A percentile compares a stretch with the other conserved stretches of the same genome.
phyloP scores from a whole-genome alignment of 306 rosid species.

The Citrullus amarus region DNA sequence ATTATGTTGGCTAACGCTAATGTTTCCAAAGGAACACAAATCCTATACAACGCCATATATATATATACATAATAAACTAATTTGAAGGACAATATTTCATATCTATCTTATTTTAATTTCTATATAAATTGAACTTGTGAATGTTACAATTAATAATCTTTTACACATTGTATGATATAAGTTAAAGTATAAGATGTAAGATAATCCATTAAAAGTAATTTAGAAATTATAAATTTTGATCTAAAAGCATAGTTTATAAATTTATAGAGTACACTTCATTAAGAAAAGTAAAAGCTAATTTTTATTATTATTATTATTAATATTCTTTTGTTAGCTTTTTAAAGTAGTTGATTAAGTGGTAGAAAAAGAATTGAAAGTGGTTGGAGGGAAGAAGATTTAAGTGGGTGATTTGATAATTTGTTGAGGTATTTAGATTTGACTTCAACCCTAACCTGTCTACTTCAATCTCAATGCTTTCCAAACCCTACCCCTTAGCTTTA shows the following conservation, averaged over 20 bases:
- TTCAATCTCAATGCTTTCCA: background rate
- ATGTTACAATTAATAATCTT: no score
- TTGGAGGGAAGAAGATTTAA: background rate
- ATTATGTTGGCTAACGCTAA: background rate
- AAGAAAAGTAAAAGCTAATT: background rate
- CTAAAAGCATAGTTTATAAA: background rate
- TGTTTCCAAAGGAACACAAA: background rate
- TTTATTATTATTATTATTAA: no score
- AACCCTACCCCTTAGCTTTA: no score
- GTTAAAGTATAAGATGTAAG: no score
- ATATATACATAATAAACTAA: no score
- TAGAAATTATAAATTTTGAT: no score
- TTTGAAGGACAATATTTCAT: no score
- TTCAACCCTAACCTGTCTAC: background rate
- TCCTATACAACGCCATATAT: no score
- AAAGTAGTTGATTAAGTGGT: slow-evolving; percentile 1
- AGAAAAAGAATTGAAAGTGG: background rate
- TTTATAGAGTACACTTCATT: background rate
- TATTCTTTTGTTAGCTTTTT: background rate
- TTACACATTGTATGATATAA: no score
- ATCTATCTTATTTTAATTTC: no score
- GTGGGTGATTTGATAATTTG: slow-evolving; percentile 3
- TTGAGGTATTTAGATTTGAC: background rate
- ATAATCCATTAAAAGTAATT: no score
- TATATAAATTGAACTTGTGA: no score